phyloP scores from a whole-genome alignment of 352 stramenopile species.

The Pythium graminicola region DNA sequence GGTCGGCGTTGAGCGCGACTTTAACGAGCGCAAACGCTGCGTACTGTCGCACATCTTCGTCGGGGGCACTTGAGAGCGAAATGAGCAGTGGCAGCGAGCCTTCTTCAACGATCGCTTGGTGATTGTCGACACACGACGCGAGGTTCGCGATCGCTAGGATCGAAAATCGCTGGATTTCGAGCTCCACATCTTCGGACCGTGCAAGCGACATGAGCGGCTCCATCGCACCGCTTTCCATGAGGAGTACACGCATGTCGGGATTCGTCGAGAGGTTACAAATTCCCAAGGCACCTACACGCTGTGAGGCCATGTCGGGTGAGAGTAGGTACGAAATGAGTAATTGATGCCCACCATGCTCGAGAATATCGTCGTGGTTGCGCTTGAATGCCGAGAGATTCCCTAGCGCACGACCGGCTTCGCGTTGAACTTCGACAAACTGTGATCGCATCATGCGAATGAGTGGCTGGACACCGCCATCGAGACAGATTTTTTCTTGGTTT shows the following conservation, averaged over 20 bases:
- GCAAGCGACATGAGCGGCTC: slow-evolving; percentile 94
- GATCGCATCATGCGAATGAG: slow-evolving; percentile 94
- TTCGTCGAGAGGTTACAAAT: slow-evolving; percentile 95
- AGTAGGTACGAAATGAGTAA: slow-evolving; percentile 94
- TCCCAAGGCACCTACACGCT: slow-evolving; percentile 89
- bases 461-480: slow-evolving; percentile 87
- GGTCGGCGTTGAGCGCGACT: slow-evolving; percentile 92
- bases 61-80: slow-evolving; percentile 91
- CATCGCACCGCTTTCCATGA: slow-evolving; percentile 92
- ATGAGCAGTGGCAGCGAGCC: slow-evolving; percentile 92
- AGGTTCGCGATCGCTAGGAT: slow-evolving; percentile 94
- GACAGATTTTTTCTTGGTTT: slow-evolving; percentile 93
- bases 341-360: slow-evolving; percentile 90
- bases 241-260: slow-evolving; percentile 74
- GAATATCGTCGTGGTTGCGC: slow-evolving; percentile 88
- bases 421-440: slow-evolving; percentile 92
- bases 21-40: slow-evolving; percentile 94
- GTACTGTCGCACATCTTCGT: slow-evolving; percentile 94
- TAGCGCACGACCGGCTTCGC: slow-evolving; percentile 86
- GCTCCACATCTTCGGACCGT: slow-evolving; percentile 91
- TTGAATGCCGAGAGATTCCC: slow-evolving; percentile 90
- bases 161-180: slow-evolving; percentile 93
- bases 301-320: slow-evolving; percentile 91
- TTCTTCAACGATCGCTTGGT: slow-evolving; percentile 91
- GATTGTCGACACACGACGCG: slow-evolving; percentile 91